Base-by-base conservation (phyloP, 2,329 filamentous ascomycete genomes). In the Penicillium sp. region DNA sequence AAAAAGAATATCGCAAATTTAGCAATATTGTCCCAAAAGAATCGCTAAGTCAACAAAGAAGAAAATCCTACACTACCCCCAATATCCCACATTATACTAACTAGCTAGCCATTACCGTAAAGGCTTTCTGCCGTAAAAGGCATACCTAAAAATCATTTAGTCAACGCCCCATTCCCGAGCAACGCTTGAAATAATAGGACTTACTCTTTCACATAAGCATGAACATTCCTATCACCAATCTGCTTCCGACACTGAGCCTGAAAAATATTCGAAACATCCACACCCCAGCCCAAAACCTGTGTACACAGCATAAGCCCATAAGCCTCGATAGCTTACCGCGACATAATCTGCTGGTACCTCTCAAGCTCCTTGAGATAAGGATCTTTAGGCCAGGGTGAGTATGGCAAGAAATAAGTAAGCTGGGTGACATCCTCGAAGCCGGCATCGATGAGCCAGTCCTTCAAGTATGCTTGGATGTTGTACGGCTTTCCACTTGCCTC, bases 161-260 rank as follows among this genome's bases (percentile, higher is more conserved):
- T 37, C 1, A 15, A 15, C 4, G 19, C 19, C 10, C 10, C 9
- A 24, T 44, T 12, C 17, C 10, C 40, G 9, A 44, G 13, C 0
- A 22, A 12, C 6, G 1, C 6, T 7, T 6, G 4, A 24, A 10
- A 13, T 24, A 3, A 40, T 22, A 13, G 4, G 4, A 60, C 64
- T 64, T 30, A 62, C 62, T 66, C 64, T 45, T 67, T 66, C 22
- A 64, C 59, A 59, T 65, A 65, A 30, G 65, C 56, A 62, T 65
- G 65, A 47, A 63, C 22, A 37, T 54, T 15, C 42, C 59, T 64
- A 59, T 66, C 63, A 15, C 57, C 51, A 22, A 67, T 47, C 22
- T 67, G 61, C 44, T 57, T 56, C 58, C 65, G 65, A 0, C 61
- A 63, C 58, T 59, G 35, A 4, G 66, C 62, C 56, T 67, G 62